These are phyloP conservation scores for Puya raimondii DNA, from an alignment of 176 grass and related monocot genomes.

Conservation along the genomic window DNA sequence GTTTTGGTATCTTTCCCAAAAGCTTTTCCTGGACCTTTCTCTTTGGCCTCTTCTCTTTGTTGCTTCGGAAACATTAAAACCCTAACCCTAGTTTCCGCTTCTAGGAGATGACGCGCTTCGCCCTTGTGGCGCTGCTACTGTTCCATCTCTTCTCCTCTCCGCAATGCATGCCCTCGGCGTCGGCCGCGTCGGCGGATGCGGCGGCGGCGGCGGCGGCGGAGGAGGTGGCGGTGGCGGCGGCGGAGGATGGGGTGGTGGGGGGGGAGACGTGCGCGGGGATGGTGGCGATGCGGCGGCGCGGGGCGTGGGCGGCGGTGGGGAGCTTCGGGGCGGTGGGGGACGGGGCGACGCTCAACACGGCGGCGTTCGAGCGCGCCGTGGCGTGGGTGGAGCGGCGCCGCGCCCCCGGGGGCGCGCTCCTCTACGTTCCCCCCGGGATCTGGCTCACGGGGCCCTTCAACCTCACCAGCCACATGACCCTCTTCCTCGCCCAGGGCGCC, in stretches of 20 bases:
- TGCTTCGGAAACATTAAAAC: constrained; percentile 13
- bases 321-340: constrained; percentile 62
- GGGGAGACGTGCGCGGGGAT: constrained; percentile 47
- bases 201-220: not conserved
- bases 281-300: constrained; percentile 33
- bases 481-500: constrained; percentile 64
- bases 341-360: constrained; percentile 47
- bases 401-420: constrained; percentile 42
- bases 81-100: constrained; percentile 9
- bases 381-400: constrained; percentile 29
- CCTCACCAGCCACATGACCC: constrained; percentile 74
- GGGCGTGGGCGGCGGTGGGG: constrained; percentile 53
- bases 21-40: constrained; percentile 10
- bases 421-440: constrained; percentile 63
- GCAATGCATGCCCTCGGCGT: not conserved
- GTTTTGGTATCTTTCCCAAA: not conserved
- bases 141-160: not conserved
- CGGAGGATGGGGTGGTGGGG: not conserved
- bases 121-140: constrained; percentile 13
- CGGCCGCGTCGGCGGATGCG: not conserved
- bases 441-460: constrained; percentile 88
- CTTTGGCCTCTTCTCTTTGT: constrained; percentile 14
- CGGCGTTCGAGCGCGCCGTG: constrained; percentile 42
- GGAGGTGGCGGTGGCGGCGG: not conserved
- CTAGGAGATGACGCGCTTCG: constrained; percentile 19